phyloP scores from a whole-genome alignment of 805 yeast genomes.

The Candida broadrunensis region DNA sequence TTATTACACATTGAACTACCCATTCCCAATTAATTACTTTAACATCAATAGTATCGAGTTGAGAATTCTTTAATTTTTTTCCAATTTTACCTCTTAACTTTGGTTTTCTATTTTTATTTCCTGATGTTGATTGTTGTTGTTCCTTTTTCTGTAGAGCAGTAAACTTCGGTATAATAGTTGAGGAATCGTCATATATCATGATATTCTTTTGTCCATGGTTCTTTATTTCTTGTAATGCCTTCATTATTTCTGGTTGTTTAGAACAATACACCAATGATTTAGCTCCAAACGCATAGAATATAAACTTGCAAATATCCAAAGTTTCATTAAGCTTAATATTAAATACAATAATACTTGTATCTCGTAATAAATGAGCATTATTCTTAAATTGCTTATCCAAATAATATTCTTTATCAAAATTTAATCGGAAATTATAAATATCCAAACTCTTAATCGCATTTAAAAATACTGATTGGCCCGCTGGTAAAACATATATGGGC shows the following conservation, averaged over 20 bases:
- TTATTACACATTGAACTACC: constrained; percentile 61
- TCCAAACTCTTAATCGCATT: constrained; percentile 48
- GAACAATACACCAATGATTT: constrained; percentile 14
- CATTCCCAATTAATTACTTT: constrained; percentile 58
- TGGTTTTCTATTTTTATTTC: background rate
- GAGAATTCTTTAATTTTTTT: background rate
- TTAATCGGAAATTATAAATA: constrained; percentile 39
- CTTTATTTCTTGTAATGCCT: constrained; percentile 2
- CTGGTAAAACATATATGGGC: constrained; percentile 59
- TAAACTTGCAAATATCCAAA: constrained; percentile 37
- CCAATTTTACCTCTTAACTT: background rate
- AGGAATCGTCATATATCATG: constrained; percentile 26
- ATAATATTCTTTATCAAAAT: constrained; percentile 23
- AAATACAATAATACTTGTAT: constrained; percentile 33
- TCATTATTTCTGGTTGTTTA: background rate
- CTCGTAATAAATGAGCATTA: constrained; percentile 32
- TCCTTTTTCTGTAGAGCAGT: background rate
- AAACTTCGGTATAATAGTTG: background rate
- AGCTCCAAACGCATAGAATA: constrained; percentile 48
- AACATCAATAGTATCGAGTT: constrained; percentile 4
- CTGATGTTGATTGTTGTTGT: background rate
- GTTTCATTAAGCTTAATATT: constrained; percentile 23
- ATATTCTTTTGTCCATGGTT: constrained; percentile 5
- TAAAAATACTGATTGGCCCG: constrained; percentile 61
- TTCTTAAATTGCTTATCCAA: constrained; percentile 42